Evolutionary conservation across 805 yeast species (phyloP), one percentile per base, ranked within the genome.

Genomic region (Starmerella stigmatis): DNA sequence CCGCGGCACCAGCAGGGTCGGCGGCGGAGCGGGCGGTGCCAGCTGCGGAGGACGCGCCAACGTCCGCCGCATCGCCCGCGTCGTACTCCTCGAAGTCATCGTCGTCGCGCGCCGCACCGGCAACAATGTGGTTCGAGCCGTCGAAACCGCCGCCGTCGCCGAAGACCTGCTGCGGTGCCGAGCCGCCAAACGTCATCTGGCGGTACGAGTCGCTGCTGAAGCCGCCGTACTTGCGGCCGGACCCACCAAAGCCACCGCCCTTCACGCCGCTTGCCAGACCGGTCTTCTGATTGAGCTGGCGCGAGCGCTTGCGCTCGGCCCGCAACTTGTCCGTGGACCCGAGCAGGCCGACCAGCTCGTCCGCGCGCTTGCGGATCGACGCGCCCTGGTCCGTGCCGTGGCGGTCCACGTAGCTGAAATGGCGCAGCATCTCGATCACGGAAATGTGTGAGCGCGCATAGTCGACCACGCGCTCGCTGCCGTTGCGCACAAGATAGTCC

Each of bases 371-470:
- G 59, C 98, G 76, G 46, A 92, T 95, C 60, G 89, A 88, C 54
- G 86, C 78, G 43, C 98, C 98, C 66, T 88, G 96, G 64, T 92
- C 98, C 54, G 86, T 77, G 26, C 96, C 96, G 62, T 85, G 83
- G 16, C 86, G 76, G 64, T 92, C 97, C 38, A 85, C 81, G 67
- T 86, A 92, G 64, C 88, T 96, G 76, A 92, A 92, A 11, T 86
- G 77, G 59, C 85, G 84, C 57, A 92, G 73, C 94, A 89, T 81
- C 45, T 81, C 80, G 47, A 92, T 78, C 45, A 86, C 72, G 20
- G 81, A 76, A 47, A 83, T 61, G 62, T 86, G 89, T 15, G 89
- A 76, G 48, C 96, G 74, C 6, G 94, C 86, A 54, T 89, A 96
- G 65, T 92, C 98, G 48, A 92, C 92, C 54, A 92, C 86, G 49